Conservation (phyloP, 495 filamentous ascomycete genomes). For the Hypomontagnella submonticulosa region DNA sequence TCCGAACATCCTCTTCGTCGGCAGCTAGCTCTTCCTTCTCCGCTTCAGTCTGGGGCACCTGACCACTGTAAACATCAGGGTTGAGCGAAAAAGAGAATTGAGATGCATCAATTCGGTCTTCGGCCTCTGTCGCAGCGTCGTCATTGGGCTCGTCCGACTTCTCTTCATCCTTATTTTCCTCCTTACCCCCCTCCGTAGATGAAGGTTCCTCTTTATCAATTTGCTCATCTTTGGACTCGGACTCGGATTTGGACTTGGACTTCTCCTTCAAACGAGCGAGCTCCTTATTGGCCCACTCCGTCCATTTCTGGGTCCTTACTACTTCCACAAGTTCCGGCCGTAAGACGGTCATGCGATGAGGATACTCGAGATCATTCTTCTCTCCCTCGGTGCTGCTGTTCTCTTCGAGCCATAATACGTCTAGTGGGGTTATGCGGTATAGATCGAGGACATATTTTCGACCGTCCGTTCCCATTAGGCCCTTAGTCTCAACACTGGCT, state of each 20-base stretch:
- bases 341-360: conserved; percentile 94
- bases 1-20: conserved; percentile 90
- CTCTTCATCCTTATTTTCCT: conserved; percentile 38
- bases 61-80: conserved; percentile 94
- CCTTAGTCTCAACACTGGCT: conserved; percentile 97
- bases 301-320: conserved; percentile 84
- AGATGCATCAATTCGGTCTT: conserved; percentile 79
- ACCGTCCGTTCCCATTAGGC: conserved; percentile 94
- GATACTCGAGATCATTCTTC: conserved; percentile 70
- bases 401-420: conserved; percentile 90
- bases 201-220: conserved; percentile 40
- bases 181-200: conserved; percentile 39
- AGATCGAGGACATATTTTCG: conserved; percentile 96
- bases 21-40: conserved; percentile 86
- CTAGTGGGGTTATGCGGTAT: conserved; percentile 92
- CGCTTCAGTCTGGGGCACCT: conserved; percentile 86
- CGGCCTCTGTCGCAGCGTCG: conserved; percentile 42
- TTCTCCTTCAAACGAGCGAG: conserved; percentile 64
- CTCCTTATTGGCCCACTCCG: conserved; percentile 83
- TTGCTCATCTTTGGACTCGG: conserved; percentile 43
- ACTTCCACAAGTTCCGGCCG: conserved; percentile 88
- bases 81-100: conserved; percentile 90
- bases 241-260: conserved; percentile 35
- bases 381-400: conserved; percentile 57
- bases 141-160: conserved; percentile 50